Percentiles rank a stretch among this genome's conserved stretches.
phyloP scores from a whole-genome alignment of 495 filamentous ascomycete species.

The Xylaria bambusicola region DNA sequence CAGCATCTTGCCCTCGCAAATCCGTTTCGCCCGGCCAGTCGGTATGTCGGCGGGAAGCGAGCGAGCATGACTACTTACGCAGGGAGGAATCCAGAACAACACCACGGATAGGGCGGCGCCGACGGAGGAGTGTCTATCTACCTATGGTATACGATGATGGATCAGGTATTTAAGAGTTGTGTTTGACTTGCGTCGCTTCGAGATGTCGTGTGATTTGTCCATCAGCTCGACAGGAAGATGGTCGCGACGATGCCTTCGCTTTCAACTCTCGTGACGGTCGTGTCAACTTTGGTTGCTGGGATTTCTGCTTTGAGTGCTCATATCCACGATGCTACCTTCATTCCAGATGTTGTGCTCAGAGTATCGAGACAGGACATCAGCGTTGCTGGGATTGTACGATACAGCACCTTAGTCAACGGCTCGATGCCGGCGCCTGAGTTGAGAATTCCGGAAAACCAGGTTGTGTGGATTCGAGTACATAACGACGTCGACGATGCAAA shows the following conservation, averaged over 20 bases:
- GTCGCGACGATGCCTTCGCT: constrained; percentile 2
- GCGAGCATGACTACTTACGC: not conserved
- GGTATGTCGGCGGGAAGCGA: not conserved
- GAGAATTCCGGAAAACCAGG: constrained; percentile 41
- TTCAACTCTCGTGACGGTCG: constrained; percentile 1
- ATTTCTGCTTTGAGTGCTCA: constrained; percentile 3
- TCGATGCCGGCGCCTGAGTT: constrained; percentile 50
- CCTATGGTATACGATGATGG: too few species aligned
- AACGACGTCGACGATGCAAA: constrained; percentile 54
- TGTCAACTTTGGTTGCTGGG: constrained; percentile 1
- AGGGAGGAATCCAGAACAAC: too few species aligned
- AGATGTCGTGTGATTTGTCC: not conserved
- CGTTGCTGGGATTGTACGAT: constrained; percentile 40
- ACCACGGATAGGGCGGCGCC: too few species aligned
- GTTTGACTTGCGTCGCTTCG: not conserved
- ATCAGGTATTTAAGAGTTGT: not conserved
- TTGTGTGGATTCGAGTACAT: constrained; percentile 55
- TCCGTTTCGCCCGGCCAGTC: not conserved
- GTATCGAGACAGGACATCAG: constrained; percentile 38
- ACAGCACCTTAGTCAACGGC: constrained; percentile 49
- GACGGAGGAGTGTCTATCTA: too few species aligned
- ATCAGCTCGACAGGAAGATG: not conserved
- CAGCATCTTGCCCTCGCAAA: not conserved
- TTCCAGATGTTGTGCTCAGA: constrained; percentile 51
- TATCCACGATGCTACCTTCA: constrained; percentile 9